These are phyloP conservation scores for Podospora australis DNA, from an alignment of 495 filamentous ascomycete species.

Conservation along the genomic window DNA sequence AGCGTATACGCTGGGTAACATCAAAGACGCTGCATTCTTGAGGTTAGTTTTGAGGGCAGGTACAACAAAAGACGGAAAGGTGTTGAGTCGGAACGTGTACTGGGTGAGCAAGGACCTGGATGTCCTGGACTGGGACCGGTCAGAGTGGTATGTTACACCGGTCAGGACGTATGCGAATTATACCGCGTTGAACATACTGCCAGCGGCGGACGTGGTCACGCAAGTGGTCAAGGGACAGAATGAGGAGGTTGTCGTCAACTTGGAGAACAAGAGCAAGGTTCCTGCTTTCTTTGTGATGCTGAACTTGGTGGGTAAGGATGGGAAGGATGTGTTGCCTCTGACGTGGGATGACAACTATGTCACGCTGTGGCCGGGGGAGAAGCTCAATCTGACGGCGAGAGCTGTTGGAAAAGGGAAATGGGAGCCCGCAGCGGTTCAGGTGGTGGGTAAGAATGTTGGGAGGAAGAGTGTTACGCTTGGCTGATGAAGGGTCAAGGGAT, in stretches of 20 bases:
- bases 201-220: slow-evolving; percentile 29
- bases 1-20: slow-evolving; percentile 21
- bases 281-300: slow-evolving; percentile 55
- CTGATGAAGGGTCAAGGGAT: no score
- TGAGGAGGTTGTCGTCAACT: slow-evolving; percentile 18
- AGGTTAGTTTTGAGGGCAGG: slow-evolving; percentile 39
- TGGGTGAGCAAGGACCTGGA: slow-evolving; percentile 50
- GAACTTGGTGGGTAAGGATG: slow-evolving; percentile 35
- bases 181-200: slow-evolving; percentile 40
- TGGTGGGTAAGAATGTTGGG: slow-evolving; percentile 20
- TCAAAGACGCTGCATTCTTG: slow-evolving; percentile 47
- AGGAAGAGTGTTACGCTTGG: slow-evolving; percentile 3
- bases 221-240: background rate
- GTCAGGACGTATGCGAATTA: slow-evolving; percentile 49
- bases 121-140: slow-evolving; percentile 47
- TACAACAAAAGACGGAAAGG: slow-evolving; percentile 9
- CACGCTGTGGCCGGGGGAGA: slow-evolving; percentile 54
- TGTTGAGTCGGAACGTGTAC: slow-evolving; percentile 56
- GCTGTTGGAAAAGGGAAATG: background rate
- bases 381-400: slow-evolving; percentile 20
- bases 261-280: slow-evolving; percentile 47
- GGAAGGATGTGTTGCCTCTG: slow-evolving; percentile 44
- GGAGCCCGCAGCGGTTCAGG: slow-evolving; percentile 4
- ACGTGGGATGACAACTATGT: slow-evolving; percentile 60
- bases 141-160: slow-evolving; percentile 54